Percentiles rank a stretch among this genome's conserved stretches.
These are phyloP conservation scores for Magnusiomyces suaveolens DNA, from an alignment of 1,139 yeast species.

Conservation along the genomic window DNA sequence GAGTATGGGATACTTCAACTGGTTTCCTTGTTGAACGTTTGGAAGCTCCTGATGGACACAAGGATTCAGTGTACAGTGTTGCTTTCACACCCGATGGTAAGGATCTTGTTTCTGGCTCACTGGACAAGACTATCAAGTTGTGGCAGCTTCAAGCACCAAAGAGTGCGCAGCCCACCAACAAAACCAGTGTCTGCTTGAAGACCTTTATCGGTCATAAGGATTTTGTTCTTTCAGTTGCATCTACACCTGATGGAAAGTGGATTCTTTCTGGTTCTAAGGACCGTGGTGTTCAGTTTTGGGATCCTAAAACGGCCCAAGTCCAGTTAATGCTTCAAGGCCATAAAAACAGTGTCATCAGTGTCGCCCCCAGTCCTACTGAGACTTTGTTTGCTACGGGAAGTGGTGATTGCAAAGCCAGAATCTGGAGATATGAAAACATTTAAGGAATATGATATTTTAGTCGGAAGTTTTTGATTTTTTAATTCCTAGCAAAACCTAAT, in stretches of 20 bases:
- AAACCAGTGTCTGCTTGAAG: slow-evolving; percentile 61
- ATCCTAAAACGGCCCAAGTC: slow-evolving; percentile 87
- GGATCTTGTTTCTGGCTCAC: slow-evolving; percentile 88
- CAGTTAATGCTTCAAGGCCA: slow-evolving; percentile 95
- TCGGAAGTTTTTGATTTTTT: background rate
- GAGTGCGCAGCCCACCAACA: slow-evolving; percentile 33
- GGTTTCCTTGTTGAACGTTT: slow-evolving; percentile 80
- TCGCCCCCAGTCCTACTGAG: slow-evolving; percentile 75
- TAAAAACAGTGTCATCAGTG: slow-evolving; percentile 90
- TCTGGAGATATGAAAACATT: slow-evolving; percentile 54
- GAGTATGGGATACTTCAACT: slow-evolving; percentile 95
- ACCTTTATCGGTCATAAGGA: slow-evolving; percentile 95
- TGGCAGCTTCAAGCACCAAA: slow-evolving; percentile 72
- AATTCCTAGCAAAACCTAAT: background rate
- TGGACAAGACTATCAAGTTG: slow-evolving; percentile 90
- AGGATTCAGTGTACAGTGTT: slow-evolving; percentile 91
- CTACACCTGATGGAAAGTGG: slow-evolving; percentile 89
- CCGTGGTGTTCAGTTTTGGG: slow-evolving; percentile 97
- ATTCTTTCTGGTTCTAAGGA: slow-evolving; percentile 93
- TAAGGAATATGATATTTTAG: background rate
- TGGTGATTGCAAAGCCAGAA: slow-evolving; percentile 95
- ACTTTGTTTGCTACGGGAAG: slow-evolving; percentile 92
- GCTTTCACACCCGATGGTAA: slow-evolving; percentile 88
- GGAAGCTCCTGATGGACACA: slow-evolving; percentile 92
- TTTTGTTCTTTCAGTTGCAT: slow-evolving; percentile 87